phyloP scores from a whole-genome alignment of 768 basidiomycete species.

The Lyophyllum shimeji region DNA sequence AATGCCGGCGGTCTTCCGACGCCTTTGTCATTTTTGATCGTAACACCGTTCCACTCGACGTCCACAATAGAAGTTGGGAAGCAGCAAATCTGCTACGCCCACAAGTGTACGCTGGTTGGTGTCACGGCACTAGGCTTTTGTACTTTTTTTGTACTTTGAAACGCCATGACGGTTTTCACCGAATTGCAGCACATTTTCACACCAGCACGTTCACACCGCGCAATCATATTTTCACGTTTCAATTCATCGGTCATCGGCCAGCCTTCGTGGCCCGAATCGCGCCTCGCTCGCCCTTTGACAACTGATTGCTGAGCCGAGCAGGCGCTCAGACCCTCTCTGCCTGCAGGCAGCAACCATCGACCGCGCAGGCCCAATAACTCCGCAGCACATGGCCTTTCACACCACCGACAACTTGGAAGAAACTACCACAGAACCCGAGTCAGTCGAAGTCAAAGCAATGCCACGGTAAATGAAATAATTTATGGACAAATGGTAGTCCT shows the following conservation, averaged over 20 bases:
- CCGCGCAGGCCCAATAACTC: not conserved
- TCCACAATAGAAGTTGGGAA: not conserved
- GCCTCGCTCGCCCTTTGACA: not conserved
- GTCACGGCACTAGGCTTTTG: not conserved
- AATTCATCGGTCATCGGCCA: not conserved
- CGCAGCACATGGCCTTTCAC: not conserved
- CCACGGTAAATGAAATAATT: not conserved
- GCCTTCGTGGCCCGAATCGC: not conserved
- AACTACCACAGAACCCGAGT: not conserved
- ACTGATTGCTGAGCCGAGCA: not conserved
- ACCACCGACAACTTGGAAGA: not conserved
- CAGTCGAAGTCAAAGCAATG: not conserved
- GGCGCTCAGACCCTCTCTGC: not conserved
- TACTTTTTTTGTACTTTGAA: not conserved
- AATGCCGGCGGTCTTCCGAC: not conserved
- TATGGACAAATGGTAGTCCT: not conserved
- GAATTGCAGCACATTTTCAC: no score
- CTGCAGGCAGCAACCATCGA: conserved; percentile 13
- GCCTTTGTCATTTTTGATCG: not conserved
- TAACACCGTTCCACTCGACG: not conserved
- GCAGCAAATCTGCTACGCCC: not conserved
- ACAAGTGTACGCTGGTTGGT: not conserved
- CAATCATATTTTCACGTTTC: not conserved
- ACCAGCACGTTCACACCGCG: not conserved
- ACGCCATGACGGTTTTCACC: not conserved